Evolutionary conservation across 257 asterid species (phyloP).

Genomic region (Solanum virginianum): DNA sequence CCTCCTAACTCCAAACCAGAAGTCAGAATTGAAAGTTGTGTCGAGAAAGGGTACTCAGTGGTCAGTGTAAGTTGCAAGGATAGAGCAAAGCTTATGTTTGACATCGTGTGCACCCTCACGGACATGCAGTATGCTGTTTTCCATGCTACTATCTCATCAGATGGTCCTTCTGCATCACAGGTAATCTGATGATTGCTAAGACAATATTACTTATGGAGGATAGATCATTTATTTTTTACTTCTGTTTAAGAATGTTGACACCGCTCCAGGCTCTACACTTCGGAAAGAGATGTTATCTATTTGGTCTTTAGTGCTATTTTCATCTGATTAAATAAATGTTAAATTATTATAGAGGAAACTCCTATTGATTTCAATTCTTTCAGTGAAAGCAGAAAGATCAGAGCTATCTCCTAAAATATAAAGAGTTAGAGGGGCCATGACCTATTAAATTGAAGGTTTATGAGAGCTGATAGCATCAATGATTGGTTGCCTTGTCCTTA

Average conservation of each 20-base stretch:
- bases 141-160: conserved; percentile 80
- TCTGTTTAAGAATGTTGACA: not conserved
- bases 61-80: conserved; percentile 85
- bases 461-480: not conserved
- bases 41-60: conserved; percentile 83
- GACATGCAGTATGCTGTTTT: conserved; percentile 89
- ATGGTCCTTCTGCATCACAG: conserved; percentile 85
- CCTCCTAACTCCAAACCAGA: conserved; percentile 31
- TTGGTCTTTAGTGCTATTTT: not conserved
- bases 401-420: too few species aligned
- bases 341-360: not conserved
- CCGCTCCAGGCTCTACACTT: not conserved
- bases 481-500: not conserved
- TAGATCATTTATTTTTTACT: not conserved
- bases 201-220: not conserved
- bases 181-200: conserved; percentile 17
- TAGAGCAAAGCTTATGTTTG: conserved; percentile 91
- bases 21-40: conserved; percentile 60
- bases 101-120: conserved; percentile 92
- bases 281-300: not conserved
- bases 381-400: not conserved
- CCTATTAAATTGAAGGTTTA: too few species aligned
- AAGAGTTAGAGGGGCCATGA: too few species aligned
- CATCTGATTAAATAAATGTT: not conserved
- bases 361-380: not conserved